These are phyloP conservation scores for Grosmannia serpens DNA, from an alignment of 2,329 filamentous ascomycete species.

Conservation along the genomic window DNA sequence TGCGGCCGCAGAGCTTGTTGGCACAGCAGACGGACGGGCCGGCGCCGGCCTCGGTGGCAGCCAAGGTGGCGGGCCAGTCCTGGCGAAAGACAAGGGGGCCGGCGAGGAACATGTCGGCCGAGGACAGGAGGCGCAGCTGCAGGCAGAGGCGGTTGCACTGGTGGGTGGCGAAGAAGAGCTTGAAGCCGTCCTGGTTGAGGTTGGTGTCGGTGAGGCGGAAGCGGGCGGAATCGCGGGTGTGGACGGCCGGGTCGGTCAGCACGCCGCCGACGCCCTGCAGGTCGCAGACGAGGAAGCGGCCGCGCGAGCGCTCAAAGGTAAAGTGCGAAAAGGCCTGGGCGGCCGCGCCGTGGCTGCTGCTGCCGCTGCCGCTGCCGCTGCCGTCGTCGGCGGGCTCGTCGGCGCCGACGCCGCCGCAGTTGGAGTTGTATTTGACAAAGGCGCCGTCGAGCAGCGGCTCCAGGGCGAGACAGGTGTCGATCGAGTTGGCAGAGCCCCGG, in stretches of 20 bases:
- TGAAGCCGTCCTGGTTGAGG: constrained; percentile 22
- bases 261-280: constrained; percentile 24
- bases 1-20: constrained; percentile 27
- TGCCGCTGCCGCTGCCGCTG: too few species aligned
- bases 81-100: constrained; percentile 18
- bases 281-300: constrained; percentile 23
- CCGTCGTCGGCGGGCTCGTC: too few species aligned
- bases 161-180: constrained; percentile 26
- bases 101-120: constrained; percentile 11
- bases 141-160: constrained; percentile 22
- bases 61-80: constrained; percentile 13
- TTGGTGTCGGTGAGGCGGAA: constrained; percentile 24
- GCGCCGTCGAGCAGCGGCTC: constrained; percentile 24
- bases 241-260: constrained; percentile 26
- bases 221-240: constrained; percentile 20
- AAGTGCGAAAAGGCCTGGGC: constrained; percentile 31
- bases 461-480: constrained; percentile 17
- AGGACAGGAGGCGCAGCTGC: constrained; percentile 19
- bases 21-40: constrained; percentile 20
- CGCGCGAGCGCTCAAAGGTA: constrained; percentile 27
- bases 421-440: constrained; percentile 29
- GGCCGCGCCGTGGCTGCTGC: constrained; percentile 1
- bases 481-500: background rate
- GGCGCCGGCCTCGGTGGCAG: background rate
- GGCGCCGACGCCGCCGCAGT: constrained; percentile 19